Evolutionary conservation across 805 yeast genomes (phyloP), one percentile per base, ranked within the genome.

Genomic region (Pichia deserticola): DNA sequence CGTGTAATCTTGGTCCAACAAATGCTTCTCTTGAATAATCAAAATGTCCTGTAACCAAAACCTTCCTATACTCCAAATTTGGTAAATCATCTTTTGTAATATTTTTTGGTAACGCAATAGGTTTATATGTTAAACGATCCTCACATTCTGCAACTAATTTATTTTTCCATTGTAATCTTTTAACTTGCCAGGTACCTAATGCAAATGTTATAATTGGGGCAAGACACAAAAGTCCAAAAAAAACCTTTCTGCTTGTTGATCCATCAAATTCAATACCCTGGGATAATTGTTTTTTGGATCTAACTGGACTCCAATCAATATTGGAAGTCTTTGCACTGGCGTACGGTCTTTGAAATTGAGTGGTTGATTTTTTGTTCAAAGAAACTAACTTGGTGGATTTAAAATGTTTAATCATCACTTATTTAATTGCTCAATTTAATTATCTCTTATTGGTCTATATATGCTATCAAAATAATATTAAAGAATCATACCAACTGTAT

Each of bases 141-240:
- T 93, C 97, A 60, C 92, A 82, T 25, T 78, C 76, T 4, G 95
- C 84, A 53, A 93, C 85, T 53, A 93, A 73, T 53, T 82, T 78
- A 28, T 82, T 85, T 65, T 93, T 93, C 99, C 99, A 93, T 52
- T 78, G 74, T 45, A 93, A 69, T 55, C 99, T 74, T 58, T 79
- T 73, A 42, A 87, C 81, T 69, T 93, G 99, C 99, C 99, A 93
- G 49, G 89, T 78, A 2, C 98, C 99, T 41, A 93, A 70, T 43
- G 82, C 83, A 63, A 92, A 86, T 10, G 96, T 80, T 3, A 89
- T 75, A 1, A 89, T 74, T 0, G 99, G 99, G 84, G 95, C 92
- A 25, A 92, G 78, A 32, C 81, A 75, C 40, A 79, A 57, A 20
- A 79, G 58, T 0, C 59, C 63, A 44, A 69, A 59, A 10, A 68